These are phyloP conservation scores for Coleophoma crateriformis DNA, from an alignment of 2,329 filamentous ascomycete species.

Conservation along the genomic window DNA sequence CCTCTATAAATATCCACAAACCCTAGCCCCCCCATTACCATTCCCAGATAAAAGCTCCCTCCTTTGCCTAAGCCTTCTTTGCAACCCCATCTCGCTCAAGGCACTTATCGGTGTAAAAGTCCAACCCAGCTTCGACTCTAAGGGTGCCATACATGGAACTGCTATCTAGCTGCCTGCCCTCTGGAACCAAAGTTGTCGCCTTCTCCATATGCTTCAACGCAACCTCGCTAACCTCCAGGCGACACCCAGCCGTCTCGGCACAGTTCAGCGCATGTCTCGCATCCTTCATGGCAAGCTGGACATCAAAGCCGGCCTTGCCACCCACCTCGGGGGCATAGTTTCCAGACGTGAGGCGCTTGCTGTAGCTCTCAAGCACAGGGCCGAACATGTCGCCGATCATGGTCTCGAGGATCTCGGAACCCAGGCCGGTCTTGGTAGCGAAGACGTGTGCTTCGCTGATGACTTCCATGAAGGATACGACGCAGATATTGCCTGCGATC, in stretches of 20 bases:
- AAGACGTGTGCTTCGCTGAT: constrained; percentile 40
- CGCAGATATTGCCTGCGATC: constrained; percentile 32
- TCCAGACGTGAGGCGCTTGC: constrained; percentile 35
- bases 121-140: constrained; percentile 34
- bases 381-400: constrained; percentile 37
- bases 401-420: constrained; percentile 32
- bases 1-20: too few species aligned
- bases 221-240: constrained; percentile 15
- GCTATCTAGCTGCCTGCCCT: constrained; percentile 37
- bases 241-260: constrained; percentile 13
- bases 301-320: constrained; percentile 17
- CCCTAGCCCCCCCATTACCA: too few species aligned
- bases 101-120: constrained; percentile 35
- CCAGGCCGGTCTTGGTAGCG: constrained; percentile 38
- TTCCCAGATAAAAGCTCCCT: too few species aligned
- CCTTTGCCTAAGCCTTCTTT: too few species aligned
- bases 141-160: constrained; percentile 44
- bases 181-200: constrained; percentile 31
- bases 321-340: constrained; percentile 31
- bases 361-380: constrained; percentile 34
- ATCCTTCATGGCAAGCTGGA: constrained; percentile 20
- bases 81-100: constrained; percentile 6
- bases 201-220: constrained; percentile 34
- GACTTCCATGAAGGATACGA: constrained; percentile 33
- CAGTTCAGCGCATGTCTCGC: constrained; percentile 19